Conservation (phyloP, 805 yeast species). For the Phaffomyces thermotolerans region DNA sequence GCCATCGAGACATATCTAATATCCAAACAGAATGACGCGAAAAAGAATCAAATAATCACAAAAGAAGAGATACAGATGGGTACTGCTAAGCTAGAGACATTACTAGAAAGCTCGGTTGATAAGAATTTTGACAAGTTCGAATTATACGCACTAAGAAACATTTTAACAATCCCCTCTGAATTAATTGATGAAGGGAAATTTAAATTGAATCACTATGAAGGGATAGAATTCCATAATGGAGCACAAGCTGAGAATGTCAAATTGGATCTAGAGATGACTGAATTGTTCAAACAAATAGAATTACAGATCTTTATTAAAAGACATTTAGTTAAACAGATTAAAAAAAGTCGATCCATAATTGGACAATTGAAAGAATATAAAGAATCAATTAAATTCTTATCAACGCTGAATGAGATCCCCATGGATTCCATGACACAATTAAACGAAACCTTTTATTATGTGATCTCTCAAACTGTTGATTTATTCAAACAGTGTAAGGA, state of each 20-base stretch:
- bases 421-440: conserved; percentile 13
- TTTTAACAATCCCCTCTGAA: conserved; percentile 55
- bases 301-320: conserved; percentile 38
- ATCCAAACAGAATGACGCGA: conserved; percentile 18
- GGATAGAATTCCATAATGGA: conserved; percentile 26
- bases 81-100: conserved; percentile 70
- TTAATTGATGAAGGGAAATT: conserved; percentile 53
- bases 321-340: conserved; percentile 32
- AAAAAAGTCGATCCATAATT: conserved; percentile 32
- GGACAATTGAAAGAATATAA: conserved; percentile 28
- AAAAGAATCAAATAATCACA: conserved; percentile 12
- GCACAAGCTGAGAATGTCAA: conserved; percentile 16
- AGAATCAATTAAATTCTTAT: conserved; percentile 25
- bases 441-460: conserved; percentile 39
- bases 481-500: conserved; percentile 12
- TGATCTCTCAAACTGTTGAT: conserved; percentile 36
- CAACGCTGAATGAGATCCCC: conserved; percentile 5
- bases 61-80: conserved; percentile 57
- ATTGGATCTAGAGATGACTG: conserved; percentile 27
- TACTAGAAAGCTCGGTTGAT: conserved; percentile 70
- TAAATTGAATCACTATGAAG: conserved; percentile 60
- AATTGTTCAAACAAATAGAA: conserved; percentile 32
- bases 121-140: conserved; percentile 82
- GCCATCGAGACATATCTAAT: conserved; percentile 65
- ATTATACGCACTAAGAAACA: conserved; percentile 70